Percentiles rank a stretch among this genome's conserved stretches.
phyloP scores from a whole-genome alignment of 164 flowering plant species.

The Houttuynia cordata region DNA sequence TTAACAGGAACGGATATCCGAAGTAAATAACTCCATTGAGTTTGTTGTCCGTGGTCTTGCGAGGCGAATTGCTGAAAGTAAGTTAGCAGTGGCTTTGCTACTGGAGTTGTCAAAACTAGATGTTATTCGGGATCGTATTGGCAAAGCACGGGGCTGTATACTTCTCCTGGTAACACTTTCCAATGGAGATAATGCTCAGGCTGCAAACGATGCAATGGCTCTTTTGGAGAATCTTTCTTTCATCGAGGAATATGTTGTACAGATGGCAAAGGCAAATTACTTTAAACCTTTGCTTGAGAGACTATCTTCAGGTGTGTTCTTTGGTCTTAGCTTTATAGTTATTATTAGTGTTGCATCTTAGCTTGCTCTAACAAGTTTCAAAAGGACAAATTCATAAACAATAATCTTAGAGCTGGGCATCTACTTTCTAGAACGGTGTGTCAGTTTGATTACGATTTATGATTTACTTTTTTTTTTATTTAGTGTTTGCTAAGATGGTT shows the following conservation, averaged over 20 bases:
- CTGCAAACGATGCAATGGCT: constrained; percentile 38
- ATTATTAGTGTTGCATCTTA: background rate
- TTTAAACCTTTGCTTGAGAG: constrained; percentile 45
- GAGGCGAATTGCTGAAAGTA: constrained; percentile 39
- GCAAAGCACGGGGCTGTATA: constrained; percentile 55
- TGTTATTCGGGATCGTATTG: constrained; percentile 27
- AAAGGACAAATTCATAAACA: too few relatives aligned
- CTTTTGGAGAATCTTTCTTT: constrained; percentile 52
- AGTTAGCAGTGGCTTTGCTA: constrained; percentile 46
- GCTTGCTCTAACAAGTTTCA: background rate
- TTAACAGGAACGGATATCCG: constrained; percentile 45
- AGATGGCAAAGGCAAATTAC: constrained; percentile 67
- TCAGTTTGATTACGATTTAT: too few relatives aligned
- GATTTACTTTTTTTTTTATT: too few relatives aligned
- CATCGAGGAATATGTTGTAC: constrained; percentile 46
- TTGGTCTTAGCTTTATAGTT: background rate
- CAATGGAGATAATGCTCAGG: constrained; percentile 34
- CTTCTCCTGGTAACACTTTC: constrained; percentile 49
- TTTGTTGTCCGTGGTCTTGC: constrained; percentile 47
- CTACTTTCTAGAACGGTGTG: too few relatives aligned
- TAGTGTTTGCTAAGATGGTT: too few relatives aligned
- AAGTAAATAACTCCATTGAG: constrained; percentile 34
- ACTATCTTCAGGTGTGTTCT: constrained; percentile 46
- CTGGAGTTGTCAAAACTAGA: constrained; percentile 45
- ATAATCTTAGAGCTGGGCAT: too few relatives aligned